Conservation (phyloP, 2,329 filamentous ascomycete species). For the Aspergillus udagawae region DNA sequence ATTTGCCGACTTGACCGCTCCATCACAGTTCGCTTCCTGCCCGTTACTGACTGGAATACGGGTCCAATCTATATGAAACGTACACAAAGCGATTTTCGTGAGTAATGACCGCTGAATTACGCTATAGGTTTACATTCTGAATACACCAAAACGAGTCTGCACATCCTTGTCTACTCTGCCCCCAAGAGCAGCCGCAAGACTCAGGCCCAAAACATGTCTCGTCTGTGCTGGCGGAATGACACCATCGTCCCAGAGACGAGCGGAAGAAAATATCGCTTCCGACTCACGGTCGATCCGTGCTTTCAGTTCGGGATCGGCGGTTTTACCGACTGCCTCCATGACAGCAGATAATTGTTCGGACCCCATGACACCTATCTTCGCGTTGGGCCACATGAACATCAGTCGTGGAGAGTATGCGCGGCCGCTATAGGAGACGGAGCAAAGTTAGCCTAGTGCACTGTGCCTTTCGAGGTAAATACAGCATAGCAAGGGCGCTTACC, state of each 20-base stretch:
- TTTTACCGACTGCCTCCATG: conserved; percentile 90
- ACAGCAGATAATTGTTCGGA: conserved; percentile 85
- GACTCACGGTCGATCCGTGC: conserved; percentile 85
- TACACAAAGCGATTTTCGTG: not conserved
- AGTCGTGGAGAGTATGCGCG: conserved; percentile 88
- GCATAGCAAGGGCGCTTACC: conserved; percentile 43
- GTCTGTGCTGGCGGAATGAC: conserved; percentile 76
- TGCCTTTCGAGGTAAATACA: not conserved
- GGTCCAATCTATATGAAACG: not conserved
- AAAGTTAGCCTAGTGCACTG: conserved; percentile 7
- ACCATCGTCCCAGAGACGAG: conserved; percentile 86
- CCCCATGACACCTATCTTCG: conserved; percentile 95
- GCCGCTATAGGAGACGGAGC: conserved; percentile 50
- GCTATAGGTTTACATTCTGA: conserved; percentile 62
- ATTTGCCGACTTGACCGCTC: not conserved
- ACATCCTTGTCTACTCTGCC: conserved; percentile 59
- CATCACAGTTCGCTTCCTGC: not conserved
- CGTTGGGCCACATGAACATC: conserved; percentile 96
- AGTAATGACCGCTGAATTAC: not conserved
- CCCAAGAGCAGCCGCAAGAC: conserved; percentile 67
- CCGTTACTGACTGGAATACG: not conserved
- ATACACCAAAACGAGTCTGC: conserved; percentile 70
- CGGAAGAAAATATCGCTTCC: conserved; percentile 81
- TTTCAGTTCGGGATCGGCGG: conserved; percentile 74
- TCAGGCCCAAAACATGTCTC: conserved; percentile 65